Evolutionary conservation across 176 grass and related monocot genomes (phyloP).

Genomic region (Carex kokanica): DNA sequence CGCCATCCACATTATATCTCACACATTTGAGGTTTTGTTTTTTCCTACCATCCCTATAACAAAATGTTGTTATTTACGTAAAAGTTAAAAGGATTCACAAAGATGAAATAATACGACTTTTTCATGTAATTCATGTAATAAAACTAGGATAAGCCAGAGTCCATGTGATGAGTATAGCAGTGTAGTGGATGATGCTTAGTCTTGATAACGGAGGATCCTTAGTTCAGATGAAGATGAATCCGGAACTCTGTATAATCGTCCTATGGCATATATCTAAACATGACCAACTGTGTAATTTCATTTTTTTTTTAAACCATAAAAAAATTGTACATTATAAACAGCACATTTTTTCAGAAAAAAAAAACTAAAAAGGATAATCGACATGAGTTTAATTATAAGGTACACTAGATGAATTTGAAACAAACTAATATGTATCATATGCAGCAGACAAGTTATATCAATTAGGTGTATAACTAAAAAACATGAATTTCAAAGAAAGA

Average conservation of each 20-base stretch:
- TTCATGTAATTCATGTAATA: not conserved
- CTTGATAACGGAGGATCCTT: not conserved
- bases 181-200: not conserved
- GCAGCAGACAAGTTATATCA: not conserved
- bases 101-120: not conserved
- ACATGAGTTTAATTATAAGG: not conserved
- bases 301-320: not conserved
- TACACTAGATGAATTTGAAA: not conserved
- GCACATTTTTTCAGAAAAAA: not conserved
- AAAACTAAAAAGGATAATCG: not conserved
- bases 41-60: slow-evolving; percentile 80
- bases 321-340: not conserved
- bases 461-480: not conserved
- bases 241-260: not conserved
- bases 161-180: not conserved
- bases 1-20: slow-evolving; percentile 69
- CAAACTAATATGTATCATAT: not conserved
- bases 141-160: not conserved
- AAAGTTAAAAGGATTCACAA: not conserved
- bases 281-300: not conserved
- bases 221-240: no score
- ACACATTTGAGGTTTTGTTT: slow-evolving; percentile 92
- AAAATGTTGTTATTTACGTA: slow-evolving; percentile 14
- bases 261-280: not conserved
- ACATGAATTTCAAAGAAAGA: not conserved